phyloP scores from a whole-genome alignment of 371 early-diverging fungal genomes.

The Mucor lusitanicus region DNA sequence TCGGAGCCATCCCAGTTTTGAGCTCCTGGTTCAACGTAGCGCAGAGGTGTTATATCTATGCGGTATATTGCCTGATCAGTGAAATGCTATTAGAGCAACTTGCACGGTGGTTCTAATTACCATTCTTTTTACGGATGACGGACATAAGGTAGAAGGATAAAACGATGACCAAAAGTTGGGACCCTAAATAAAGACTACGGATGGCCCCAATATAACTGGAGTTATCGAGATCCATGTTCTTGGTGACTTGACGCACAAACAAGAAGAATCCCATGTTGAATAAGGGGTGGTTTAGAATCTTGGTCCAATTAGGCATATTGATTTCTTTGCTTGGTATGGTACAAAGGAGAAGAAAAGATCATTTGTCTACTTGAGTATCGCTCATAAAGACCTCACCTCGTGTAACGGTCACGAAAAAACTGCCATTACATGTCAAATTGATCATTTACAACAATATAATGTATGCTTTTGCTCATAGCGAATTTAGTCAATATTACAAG shows the following conservation, averaged over 20 bases:
- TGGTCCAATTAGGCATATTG: conserved; percentile 13
- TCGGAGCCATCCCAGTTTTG: conserved; percentile 42
- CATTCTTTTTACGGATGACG: conserved; percentile 41
- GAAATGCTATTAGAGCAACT: not conserved
- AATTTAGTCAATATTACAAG: too few relatives aligned
- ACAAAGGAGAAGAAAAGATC: not conserved
- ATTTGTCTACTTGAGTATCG: not conserved
- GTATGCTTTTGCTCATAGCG: too few relatives aligned
- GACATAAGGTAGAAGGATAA: conserved; percentile 37
- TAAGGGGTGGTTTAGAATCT: conserved; percentile 15
- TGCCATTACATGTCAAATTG: not conserved
- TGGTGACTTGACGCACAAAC: conserved; percentile 34
- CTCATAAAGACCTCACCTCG: not conserved
- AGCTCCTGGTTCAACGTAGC: conserved; percentile 43
- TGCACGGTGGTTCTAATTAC: conserved; percentile 15
- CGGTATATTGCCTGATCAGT: not conserved
- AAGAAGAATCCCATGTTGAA: conserved; percentile 40
- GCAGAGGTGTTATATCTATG: conserved; percentile 40
- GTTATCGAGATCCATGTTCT: conserved; percentile 32
- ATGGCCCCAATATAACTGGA: conserved; percentile 22
- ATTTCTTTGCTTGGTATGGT: not conserved
- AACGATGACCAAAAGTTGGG: conserved; percentile 30
- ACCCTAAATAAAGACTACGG: conserved; percentile 33
- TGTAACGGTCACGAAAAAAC: not conserved
- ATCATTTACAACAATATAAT: too few relatives aligned